Evolutionary conservation across 106 monocot species (phyloP).

Genomic region (Platanthera zijinensis): DNA sequence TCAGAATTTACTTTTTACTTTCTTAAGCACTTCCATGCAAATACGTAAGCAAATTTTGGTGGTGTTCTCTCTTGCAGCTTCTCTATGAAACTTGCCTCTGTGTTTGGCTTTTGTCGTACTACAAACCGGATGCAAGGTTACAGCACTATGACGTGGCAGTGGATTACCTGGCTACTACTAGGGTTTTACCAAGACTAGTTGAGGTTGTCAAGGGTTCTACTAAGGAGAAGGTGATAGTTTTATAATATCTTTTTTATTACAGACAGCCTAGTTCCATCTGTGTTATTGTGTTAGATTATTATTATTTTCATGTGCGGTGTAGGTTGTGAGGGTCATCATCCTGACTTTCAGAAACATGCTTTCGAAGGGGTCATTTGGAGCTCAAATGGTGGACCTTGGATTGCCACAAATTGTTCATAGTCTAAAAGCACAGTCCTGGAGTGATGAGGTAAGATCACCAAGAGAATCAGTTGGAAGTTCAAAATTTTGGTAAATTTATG

Average conservation of each 20-base stretch:
- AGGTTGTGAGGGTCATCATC: slow-evolving; percentile 94
- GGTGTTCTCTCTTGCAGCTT: slow-evolving; percentile 46
- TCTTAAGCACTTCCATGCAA: neutral
- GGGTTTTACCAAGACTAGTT: slow-evolving; percentile 68
- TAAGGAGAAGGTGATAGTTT: slow-evolving; percentile 72
- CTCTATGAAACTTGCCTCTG: slow-evolving; percentile 98
- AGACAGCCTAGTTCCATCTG: neutral
- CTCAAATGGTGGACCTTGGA: slow-evolving; percentile 93
- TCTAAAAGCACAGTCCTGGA: slow-evolving; percentile 93
- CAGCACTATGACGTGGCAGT: slow-evolving; percentile 67
- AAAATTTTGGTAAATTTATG: neutral
- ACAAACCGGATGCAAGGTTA: too few species aligned
- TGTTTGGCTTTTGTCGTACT: slow-evolving; percentile 87
- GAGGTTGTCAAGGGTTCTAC: slow-evolving; percentile 92
- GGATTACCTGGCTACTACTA: slow-evolving; percentile 72
- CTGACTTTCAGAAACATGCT: slow-evolving; percentile 87
- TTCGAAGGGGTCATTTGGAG: slow-evolving; percentile 67
- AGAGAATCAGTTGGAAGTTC: neutral
- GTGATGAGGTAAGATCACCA: slow-evolving; percentile 72
- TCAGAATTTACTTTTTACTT: neutral
- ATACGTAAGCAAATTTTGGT: neutral
- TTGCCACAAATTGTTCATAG: slow-evolving; percentile 84
- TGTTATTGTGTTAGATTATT: slow-evolving; percentile 4
- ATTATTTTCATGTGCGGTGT: slow-evolving; percentile 6
- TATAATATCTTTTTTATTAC: slow-evolving; percentile 4